Base-by-base conservation (phyloP, 305 asterid genomes). In the Fraxinus platypoda region DNA sequence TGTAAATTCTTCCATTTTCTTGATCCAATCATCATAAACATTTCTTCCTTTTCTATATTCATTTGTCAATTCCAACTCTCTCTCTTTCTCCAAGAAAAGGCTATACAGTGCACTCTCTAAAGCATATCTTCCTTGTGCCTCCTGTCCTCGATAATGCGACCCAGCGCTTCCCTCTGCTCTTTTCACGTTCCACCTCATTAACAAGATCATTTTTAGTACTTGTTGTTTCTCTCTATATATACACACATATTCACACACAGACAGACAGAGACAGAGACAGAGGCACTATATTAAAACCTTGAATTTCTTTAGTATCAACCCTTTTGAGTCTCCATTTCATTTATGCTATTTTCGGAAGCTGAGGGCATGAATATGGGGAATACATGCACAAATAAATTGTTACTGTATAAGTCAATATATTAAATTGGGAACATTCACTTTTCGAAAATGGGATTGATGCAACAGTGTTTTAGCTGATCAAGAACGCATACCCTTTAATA, bases 361-460 rank as follows among this genome's bases (percentile, higher is more conserved):
- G 26, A 15, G 46, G 76, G 26, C 25, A 72, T 9, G 43, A 72
- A 72, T 31, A 33, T 33, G 25, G 11, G 33, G n/a, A 37, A n/a
- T 33, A 33, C 76, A 31, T 72, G 76, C 76, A 31, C 43, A 72
- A 37, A n/a, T 72, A 72, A 12, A 11, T n/a, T 30, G 13, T 30
- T 71, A 15, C 46, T 33, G 76, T 31, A 17, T 15, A 72, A 72
- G 43, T 43, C 35, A 75, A 23, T 26, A 13, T 74, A 34, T 74
- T 57, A 43, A 84, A 79, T 84, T 81, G n/a, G 52, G 80, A 85
- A 68, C 77, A 30, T 78, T 12, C 23, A 34, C 72, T 62, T 54
- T 8, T 57, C 59, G 43, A 83, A 72, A 59, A 82, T 66, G 85
- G 89, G 84, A 52, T 77, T 84, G 83, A 84, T 81, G 78, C 59